phyloP scores from a whole-genome alignment of 768 basidiomycete genomes.

The Amanita muscaria region DNA sequence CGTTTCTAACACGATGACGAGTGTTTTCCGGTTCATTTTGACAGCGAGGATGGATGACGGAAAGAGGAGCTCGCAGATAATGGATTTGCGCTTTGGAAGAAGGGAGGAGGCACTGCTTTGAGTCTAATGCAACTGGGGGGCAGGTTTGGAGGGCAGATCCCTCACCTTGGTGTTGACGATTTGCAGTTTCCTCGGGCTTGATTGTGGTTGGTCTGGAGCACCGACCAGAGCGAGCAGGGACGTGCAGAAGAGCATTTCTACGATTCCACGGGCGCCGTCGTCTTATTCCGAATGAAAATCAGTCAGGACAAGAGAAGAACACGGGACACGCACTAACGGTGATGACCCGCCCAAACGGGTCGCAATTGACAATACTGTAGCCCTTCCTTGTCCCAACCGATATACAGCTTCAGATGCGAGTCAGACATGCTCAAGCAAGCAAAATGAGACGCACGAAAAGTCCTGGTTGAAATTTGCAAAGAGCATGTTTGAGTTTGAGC shows the following conservation, averaged over 20 bases:
- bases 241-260: slow-evolving; percentile 99
- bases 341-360: slow-evolving; percentile 94
- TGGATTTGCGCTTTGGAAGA: slow-evolving; percentile 79
- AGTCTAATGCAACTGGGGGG: slow-evolving; percentile 2
- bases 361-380: slow-evolving; percentile 96
- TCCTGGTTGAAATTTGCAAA: slow-evolving; percentile 98
- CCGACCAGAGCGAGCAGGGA: slow-evolving; percentile 96
- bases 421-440: not conserved
- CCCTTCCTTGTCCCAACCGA: slow-evolving; percentile 93
- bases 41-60: slow-evolving; percentile 96
- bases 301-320: not conserved
- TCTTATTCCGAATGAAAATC: slow-evolving; percentile 33
- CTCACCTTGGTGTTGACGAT: slow-evolving; percentile 96
- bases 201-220: slow-evolving; percentile 84
- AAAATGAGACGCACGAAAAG: slow-evolving; percentile 58
- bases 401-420: slow-evolving; percentile 50
- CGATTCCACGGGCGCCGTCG: slow-evolving; percentile 91
- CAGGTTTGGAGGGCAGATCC: slow-evolving; percentile 11
- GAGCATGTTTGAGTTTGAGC: slow-evolving; percentile 44
- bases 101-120: not conserved
- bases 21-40: slow-evolving; percentile 93
- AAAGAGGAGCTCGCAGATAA: slow-evolving; percentile 97
- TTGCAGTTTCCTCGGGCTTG: slow-evolving; percentile 88
- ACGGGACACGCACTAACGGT: slow-evolving; percentile 70
- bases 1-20: slow-evolving; percentile 92